Conservation (phyloP, 495 filamentous ascomycete genomes). For the Chaetomium tenue region DNA sequence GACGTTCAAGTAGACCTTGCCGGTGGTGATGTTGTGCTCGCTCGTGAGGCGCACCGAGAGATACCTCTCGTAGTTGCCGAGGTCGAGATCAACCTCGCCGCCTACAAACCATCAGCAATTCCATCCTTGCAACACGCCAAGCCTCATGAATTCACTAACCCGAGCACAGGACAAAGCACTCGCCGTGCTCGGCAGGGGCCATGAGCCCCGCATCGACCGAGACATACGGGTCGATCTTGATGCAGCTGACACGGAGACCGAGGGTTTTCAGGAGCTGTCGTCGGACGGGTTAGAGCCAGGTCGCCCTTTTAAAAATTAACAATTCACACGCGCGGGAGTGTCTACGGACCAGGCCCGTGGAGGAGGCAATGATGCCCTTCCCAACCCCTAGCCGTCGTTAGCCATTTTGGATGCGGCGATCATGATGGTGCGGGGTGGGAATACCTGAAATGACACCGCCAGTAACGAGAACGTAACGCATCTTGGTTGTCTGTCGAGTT, state of each 20-base stretch:
- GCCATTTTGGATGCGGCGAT: background rate
- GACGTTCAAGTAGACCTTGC: slow-evolving; percentile 89
- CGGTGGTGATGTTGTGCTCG: slow-evolving; percentile 92
- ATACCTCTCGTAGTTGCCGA: slow-evolving; percentile 86
- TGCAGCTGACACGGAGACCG: slow-evolving; percentile 58
- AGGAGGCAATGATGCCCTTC: slow-evolving; percentile 38
- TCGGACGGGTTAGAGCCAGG: slow-evolving; percentile 32
- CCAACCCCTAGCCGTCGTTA: slow-evolving; percentile 27
- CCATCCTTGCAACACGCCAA: too few species aligned
- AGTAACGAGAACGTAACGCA: slow-evolving; percentile 29
- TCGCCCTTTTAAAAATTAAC: background rate
- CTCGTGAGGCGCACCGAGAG: slow-evolving; percentile 61
- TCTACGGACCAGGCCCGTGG: slow-evolving; percentile 25
- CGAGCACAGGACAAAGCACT: slow-evolving; percentile 41
- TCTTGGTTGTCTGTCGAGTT: slow-evolving; percentile 21
- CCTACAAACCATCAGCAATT: slow-evolving; percentile 26
- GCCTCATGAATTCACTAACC: background rate
- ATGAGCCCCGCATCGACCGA: slow-evolving; percentile 76
- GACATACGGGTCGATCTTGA: slow-evolving; percentile 75
- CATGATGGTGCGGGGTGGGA: background rate
- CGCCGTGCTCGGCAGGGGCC: slow-evolving; percentile 62
- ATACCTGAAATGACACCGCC: slow-evolving; percentile 30
- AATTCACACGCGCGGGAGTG: background rate
- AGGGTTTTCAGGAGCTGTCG: slow-evolving; percentile 75
- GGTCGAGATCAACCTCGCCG: slow-evolving; percentile 67